Base-by-base conservation (phyloP, 2,329 filamentous ascomycete genomes). In the Curvularia lunata region DNA sequence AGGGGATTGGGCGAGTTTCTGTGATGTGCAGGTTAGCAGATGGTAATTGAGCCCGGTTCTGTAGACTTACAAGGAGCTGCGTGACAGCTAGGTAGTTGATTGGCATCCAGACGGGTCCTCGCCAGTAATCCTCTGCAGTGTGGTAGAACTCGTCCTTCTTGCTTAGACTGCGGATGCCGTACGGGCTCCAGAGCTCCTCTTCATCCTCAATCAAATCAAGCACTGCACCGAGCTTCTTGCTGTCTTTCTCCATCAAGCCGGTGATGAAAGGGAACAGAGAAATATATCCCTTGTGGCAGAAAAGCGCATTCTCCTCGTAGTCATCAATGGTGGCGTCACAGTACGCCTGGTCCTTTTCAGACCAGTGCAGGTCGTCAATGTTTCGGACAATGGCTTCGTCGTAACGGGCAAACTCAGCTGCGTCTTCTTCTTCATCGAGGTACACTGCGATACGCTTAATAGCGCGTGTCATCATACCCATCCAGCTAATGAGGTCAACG, bases 261-360 rank as follows among this genome's bases (percentile, higher is more conserved):
- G 91, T 86, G 65, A 98, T 79, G 83, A 98, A 96, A 1, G 95
- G 95, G 77, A 97, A 95, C 27, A 99, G 83, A 21, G 91, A 95
- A 66, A 98, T 87, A 73, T 99, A 99, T 19, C 95, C 95, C 78
- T 96, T 97, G 81, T 98, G 95, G 80, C 95, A 99, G 41, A 97
- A 91, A 19, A 95, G 88, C 34, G 84, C 78, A 70, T 91, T 88
- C 79, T 99, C 95, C 77, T 99, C 95, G 73, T 91, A 99, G 59
- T 92, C 92, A 69, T 99, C 94, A 59, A 99, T 90, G 0, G 92
- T 97, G 1, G 92, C 92, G 75, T 99, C 95, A 75, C 95, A 99
- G 81, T 92, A 99, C 61, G 90, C 91, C 55, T 91, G 87, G 3
- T 88, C 85, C 67, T 88, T 84, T 54, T 91, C 85, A 18, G 89